Conservation (phyloP, 495 filamentous ascomycete species). For the Wilcoxina mikolae region DNA sequence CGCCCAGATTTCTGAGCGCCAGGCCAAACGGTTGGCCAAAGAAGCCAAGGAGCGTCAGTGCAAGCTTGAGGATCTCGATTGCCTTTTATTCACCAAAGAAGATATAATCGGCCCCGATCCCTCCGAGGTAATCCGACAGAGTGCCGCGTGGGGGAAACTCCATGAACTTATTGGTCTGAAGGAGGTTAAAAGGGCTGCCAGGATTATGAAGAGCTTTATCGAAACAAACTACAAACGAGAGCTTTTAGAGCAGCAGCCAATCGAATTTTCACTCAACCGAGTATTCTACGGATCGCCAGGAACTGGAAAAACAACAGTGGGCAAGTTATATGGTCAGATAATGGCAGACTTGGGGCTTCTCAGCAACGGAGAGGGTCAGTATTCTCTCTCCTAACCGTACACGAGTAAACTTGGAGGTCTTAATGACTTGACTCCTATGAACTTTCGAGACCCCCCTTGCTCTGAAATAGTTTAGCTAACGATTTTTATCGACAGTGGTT, state of each 20-base stretch:
- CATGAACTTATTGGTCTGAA: conserved; percentile 41
- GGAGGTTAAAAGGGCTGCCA: conserved; percentile 42
- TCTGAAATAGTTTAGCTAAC: too few species aligned
- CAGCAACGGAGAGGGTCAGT: conserved; percentile 49
- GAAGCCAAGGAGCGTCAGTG: conserved; percentile 28
- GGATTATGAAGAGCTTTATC: conserved; percentile 38
- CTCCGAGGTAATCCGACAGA: conserved; percentile 32
- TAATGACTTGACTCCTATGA: too few species aligned
- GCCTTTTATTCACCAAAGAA: conserved; percentile 35
- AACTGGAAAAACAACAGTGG: conserved; percentile 65
- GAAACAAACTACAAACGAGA: conserved; percentile 42
- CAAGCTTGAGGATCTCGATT: conserved; percentile 19
- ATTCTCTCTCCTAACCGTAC: too few species aligned
- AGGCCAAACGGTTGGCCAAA: conserved; percentile 37
- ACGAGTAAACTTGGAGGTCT: too few species aligned
- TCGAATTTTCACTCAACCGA: conserved; percentile 48
- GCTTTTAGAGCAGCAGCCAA: conserved; percentile 34
- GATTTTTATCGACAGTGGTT: conserved; percentile 40
- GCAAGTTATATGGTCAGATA: conserved; percentile 55
- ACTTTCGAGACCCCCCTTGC: conserved; percentile 33
- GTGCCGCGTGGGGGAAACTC: conserved; percentile 42
- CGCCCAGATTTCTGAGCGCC: conserved; percentile 38
- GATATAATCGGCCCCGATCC: conserved; percentile 51
- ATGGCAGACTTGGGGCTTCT: conserved; percentile 46
- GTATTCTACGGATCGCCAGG: conserved; percentile 58